Conservation (phyloP, 441 rosid species). For the Gossypium aridum region DNA sequence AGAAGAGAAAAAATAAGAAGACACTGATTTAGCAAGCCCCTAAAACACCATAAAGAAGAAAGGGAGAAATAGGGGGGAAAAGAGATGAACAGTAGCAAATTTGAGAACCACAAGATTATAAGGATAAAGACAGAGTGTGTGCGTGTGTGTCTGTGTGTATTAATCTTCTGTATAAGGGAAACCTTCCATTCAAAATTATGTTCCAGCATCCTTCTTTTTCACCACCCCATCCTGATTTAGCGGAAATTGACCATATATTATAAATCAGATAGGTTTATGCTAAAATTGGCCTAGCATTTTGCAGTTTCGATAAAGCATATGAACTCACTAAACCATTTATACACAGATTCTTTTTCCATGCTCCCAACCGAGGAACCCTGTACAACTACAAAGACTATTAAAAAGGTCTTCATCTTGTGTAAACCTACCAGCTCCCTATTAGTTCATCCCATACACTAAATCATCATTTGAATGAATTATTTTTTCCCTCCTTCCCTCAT, state of each 20-base stretch:
- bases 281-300: not conserved
- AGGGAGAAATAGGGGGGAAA: not conserved
- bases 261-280: not conserved
- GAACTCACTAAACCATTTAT: not conserved
- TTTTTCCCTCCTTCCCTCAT: not conserved
- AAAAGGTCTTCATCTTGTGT: not conserved
- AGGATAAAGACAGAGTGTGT: not conserved
- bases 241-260: not conserved
- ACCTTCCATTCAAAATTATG: not conserved
- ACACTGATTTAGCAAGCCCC: slow-evolving; percentile 7
- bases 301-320: not conserved
- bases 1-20: slow-evolving; percentile 16
- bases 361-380: not conserved
- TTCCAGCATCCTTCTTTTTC: not conserved
- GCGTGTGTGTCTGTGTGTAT: not conserved
- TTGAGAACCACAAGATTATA: not conserved
- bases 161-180: not conserved
- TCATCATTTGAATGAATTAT: not conserved
- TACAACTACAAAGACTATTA: not conserved
- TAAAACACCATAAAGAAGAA: not conserved
- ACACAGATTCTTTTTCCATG: not conserved
- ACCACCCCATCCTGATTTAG: not conserved
- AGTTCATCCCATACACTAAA: not conserved
- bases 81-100: not conserved
- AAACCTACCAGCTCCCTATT: slow-evolving; percentile 6